Evolutionary conservation across 2,329 filamentous ascomycete species (phyloP), one percentile per base, ranked within the genome.

Genomic region (Aspergillus carbonarius): DNA sequence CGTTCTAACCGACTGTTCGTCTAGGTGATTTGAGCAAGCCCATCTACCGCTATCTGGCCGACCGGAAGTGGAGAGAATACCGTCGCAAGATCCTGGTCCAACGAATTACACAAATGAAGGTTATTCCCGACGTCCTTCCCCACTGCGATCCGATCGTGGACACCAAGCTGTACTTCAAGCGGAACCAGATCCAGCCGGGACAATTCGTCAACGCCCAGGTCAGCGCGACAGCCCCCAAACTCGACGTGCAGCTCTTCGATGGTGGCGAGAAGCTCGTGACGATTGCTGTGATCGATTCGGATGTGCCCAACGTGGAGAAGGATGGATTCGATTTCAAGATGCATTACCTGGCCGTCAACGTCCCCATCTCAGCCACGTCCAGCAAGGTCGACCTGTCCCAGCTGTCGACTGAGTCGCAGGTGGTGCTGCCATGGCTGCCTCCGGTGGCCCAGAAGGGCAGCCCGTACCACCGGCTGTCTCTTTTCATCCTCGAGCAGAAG

Each of bases 1-100:
- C 25, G 57, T 42, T 52, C 67, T 73, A 67, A 73, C 62, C 40
- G 30, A 27, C 46, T 27, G 39, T 48, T n/a, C 30, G 12, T 12
- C 4, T 65, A 97, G 93, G 90, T 64, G 92, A 98, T 76, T 93
- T 98, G 92, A 88, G 86, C 80, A 96, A 96, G 76, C 93, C 93
- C 63, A 93, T 99, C 72, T 99, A 99, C 81, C 90, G 93, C 64
- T 85, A 90, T 76, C 88, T 98, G 52, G 91, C 93, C 60, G 85
- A 96, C 71, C 81, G 84, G 68, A 92, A 96, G 80, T 99, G 95
- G 95, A 87, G 88, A 67, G 82, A 86, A 63, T 92, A 95, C 79
- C 88, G 92, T 72, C 86, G 89, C 68, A 86, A 87, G 67, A 79
- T 98, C 63, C 85, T 96, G 63, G 82, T 87, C 62, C 95, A 99